Evolutionary conservation across 2,329 filamentous ascomycete genomes (phyloP).

Genomic region (Macrophomina pseudophaseolina): DNA sequence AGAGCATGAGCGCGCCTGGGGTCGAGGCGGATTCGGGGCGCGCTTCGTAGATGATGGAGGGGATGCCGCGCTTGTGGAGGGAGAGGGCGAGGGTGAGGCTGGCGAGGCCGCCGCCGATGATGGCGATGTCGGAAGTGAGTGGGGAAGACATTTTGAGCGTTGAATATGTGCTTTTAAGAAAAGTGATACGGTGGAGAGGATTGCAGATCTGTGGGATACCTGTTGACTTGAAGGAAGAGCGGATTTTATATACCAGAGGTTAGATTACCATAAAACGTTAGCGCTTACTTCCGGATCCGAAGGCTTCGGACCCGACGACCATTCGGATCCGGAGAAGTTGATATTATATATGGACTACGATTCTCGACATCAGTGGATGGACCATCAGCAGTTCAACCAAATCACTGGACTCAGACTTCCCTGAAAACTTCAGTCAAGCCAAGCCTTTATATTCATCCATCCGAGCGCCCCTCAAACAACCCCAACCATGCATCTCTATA

Average conservation of each 20-base stretch:
- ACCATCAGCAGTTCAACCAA: neutral
- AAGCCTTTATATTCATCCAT: too few relatives aligned
- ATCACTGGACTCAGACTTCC: neutral
- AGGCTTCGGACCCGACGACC: too few relatives aligned
- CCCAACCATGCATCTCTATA: slow-evolving; percentile 48
- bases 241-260: neutral
- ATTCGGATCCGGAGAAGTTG: slow-evolving; percentile 6
- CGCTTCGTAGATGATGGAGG: slow-evolving; percentile 42
- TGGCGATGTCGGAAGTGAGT: slow-evolving; percentile 42
- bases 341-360: neutral
- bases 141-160: neutral
- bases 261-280: neutral
- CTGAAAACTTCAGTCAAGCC: neutral
- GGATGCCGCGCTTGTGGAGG: slow-evolving; percentile 58
- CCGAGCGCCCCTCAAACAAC: neutral
- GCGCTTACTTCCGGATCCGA: slow-evolving; percentile 6
- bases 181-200: neutral
- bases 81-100: slow-evolving; percentile 61
- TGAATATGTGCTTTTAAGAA: neutral
- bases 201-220: neutral
- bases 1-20: slow-evolving; percentile 63
- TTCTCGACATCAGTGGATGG: neutral
- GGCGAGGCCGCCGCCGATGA: slow-evolving; percentile 55
- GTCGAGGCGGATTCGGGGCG: slow-evolving; percentile 29
- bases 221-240: neutral